Base-by-base conservation (phyloP, 768 basidiomycete species). In the Leccinum uliginosum region DNA sequence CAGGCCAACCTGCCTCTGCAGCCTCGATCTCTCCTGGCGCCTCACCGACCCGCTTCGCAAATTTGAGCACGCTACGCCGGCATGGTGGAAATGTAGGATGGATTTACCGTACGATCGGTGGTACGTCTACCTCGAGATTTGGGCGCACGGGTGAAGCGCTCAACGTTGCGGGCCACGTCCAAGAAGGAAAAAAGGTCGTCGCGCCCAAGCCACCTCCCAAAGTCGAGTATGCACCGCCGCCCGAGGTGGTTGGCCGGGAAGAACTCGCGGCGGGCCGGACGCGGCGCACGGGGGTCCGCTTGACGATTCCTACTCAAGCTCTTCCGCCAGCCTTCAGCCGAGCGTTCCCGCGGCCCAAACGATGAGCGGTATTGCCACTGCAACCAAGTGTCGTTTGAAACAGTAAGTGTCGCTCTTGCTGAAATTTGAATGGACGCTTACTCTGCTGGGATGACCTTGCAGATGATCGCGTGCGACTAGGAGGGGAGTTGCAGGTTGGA, bases 391-490 rank as follows among this genome's bases (percentile, higher is more conserved):
- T 91, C 87, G 19, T 93, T 83, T 67, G 93, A 93, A 64, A 85
- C 87, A 71, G 89, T 89, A 64, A 58, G 84, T 73, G 55, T 26
- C 17, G 26, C 14, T 14, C 51, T 50, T 21, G 24, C 44, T 34
- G 17, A n/a, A n/a, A n/a, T 17, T 49, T 34, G 21, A n/a, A 4
- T 27, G 19, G 35, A 49, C 24, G 23, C 59, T 61, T 30, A 48
- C 32, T 43, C 11, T 50, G 29, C 62, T 47, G 21, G 30, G 23
- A 43, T 24, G 19, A 21, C 24, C n/a, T 44, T 24, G 35, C 46
- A 89, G 87, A 93, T 96, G 93, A 86, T 96, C 59, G 93, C 78
- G 15, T 96, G 93, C 65, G 93, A 96, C 67, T 80, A 81, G 60
- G 73, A 77, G 44, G 74, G 76, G 44, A 74, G 77, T 15, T 96